These are phyloP conservation scores for Croton setiger DNA, from an alignment of 441 rosid species.

Conservation along the genomic window DNA sequence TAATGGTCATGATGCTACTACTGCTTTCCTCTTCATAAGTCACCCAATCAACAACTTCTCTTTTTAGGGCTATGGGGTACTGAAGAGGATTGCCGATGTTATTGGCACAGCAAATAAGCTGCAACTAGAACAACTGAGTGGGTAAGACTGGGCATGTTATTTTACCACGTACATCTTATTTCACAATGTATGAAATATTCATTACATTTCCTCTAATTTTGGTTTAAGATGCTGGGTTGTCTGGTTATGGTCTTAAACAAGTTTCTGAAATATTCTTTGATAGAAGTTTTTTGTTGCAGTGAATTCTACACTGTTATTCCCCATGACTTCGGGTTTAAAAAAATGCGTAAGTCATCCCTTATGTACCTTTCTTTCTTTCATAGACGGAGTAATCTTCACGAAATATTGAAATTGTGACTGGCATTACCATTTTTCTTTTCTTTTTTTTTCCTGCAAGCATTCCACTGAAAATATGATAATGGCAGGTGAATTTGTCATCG, in stretches of 20 bases:
- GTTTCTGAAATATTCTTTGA: slow-evolving; percentile 9
- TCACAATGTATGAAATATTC: neutral
- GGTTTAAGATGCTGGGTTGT: neutral
- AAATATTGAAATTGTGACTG: neutral
- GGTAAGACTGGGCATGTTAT: slow-evolving; percentile 42
- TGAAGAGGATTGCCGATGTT: slow-evolving; percentile 68
- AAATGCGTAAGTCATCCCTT: slow-evolving; percentile 65
- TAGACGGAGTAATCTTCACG: neutral
- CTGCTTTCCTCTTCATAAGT: slow-evolving; percentile 4
- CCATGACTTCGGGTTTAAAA: slow-evolving; percentile 84
- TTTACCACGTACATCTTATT: no score
- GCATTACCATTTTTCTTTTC: neutral
- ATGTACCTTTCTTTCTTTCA: neutral
- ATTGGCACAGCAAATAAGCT: slow-evolving; percentile 43
- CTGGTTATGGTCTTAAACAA: neutral
- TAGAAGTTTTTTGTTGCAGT: slow-evolving; percentile 38
- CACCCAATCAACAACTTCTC: slow-evolving; percentile 12
- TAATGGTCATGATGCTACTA: slow-evolving; percentile 1
- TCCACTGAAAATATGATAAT: slow-evolving; percentile 18
- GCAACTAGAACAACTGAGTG: slow-evolving; percentile 69
- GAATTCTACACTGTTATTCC: slow-evolving; percentile 91
- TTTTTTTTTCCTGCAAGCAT: neutral
- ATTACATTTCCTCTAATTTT: no score
- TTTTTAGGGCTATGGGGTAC: slow-evolving; percentile 72
- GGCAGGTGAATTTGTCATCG: slow-evolving; percentile 87